Evolutionary conservation across 2,329 filamentous ascomycete species (phyloP), one percentile per base, ranked within the genome.

Genomic region (Curvularia verruculosa): DNA sequence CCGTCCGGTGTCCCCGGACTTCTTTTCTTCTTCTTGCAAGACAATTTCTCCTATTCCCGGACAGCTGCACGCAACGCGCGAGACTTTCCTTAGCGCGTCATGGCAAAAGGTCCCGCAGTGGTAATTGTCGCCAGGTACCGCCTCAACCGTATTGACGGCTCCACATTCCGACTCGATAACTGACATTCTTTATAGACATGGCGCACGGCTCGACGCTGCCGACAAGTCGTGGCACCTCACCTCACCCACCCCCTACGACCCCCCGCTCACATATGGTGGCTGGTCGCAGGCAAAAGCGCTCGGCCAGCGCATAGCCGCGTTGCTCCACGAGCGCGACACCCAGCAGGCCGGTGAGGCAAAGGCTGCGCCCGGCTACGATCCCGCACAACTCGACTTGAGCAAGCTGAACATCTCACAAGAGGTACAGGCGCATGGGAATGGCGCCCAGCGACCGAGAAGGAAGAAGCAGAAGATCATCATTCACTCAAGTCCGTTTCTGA

Each of bases 221-320:
- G 93, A 99, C 82, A 92, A 93, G 75, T 87, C 91, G 76, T 99
- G 95, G 95, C 92, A 97, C 76, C 84, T 96, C 52, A 90, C 90
- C 28, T 96, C 95, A 5, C 90, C 93, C 1, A 93, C 92, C 5
- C 95, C 95, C 1, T 99, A 98, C 81, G 94, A 99, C 65, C 91
- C 95, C 64, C 95, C 95, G 48, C 83, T 99, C 56, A 96, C 93
- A 2, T 98, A 97, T 73, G 91, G 91, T 66, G 95, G 95, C 63
- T 97, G 95, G 90, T 86, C 89, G 13, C 95, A 98, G 77, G 89
- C 90, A 52, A 88, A 90, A 67, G 86, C 88, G 5, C 85, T 97
- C 23, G 95, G 95, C 15, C 83, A 87, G 59, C 88, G 92, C 59
- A 97, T 99, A 61, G 89, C 87, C n/a, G 87, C 83, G 66, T 86